Percentiles rank a stretch among this genome's conserved stretches.
These are phyloP conservation scores for Fraxinus platypoda DNA, from an alignment of 305 asterid species.

Conservation along the genomic window DNA sequence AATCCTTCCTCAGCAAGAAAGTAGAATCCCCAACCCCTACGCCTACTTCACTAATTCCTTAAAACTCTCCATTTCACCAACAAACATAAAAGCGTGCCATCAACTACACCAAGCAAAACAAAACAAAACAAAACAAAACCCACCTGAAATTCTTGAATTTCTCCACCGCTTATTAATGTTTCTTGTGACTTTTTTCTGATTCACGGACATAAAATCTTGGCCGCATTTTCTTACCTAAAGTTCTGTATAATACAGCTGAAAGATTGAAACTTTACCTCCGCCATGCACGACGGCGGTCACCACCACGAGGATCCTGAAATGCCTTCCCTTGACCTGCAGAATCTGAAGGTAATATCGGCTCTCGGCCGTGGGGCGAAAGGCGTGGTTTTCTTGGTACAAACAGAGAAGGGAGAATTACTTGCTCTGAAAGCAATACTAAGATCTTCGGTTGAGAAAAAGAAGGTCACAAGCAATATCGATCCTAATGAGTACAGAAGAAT, in stretches of 20 bases:
- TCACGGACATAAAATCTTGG: background rate
- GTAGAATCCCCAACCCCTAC: background rate
- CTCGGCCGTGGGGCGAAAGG: slow-evolving; percentile 57
- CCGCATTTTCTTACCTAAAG: background rate
- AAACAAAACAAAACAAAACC: background rate
- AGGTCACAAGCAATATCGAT: background rate
- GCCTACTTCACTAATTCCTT: background rate
- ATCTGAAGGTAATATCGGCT: slow-evolving; percentile 33
- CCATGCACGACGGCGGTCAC: slow-evolving; percentile 25
- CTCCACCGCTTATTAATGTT: background rate
- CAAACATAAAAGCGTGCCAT: background rate
- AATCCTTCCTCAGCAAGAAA: background rate
- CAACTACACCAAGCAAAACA: background rate
- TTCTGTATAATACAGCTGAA: background rate
- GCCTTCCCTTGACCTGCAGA: slow-evolving; percentile 23
- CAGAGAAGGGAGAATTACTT: slow-evolving; percentile 26
- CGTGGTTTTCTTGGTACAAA: slow-evolving; percentile 39
- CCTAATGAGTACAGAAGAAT: slow-evolving; percentile 27
- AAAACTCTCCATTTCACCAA: background rate
- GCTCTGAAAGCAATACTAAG: slow-evolving; percentile 40
- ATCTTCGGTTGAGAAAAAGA: slow-evolving; percentile 29
- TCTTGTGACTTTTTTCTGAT: background rate
- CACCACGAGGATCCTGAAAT: background rate
- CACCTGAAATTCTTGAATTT: background rate
- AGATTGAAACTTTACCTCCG: background rate